Evolutionary conservation across 2,329 filamentous ascomycete species (phyloP).

Genomic region (Cladosporium sphaerospermum): DNA sequence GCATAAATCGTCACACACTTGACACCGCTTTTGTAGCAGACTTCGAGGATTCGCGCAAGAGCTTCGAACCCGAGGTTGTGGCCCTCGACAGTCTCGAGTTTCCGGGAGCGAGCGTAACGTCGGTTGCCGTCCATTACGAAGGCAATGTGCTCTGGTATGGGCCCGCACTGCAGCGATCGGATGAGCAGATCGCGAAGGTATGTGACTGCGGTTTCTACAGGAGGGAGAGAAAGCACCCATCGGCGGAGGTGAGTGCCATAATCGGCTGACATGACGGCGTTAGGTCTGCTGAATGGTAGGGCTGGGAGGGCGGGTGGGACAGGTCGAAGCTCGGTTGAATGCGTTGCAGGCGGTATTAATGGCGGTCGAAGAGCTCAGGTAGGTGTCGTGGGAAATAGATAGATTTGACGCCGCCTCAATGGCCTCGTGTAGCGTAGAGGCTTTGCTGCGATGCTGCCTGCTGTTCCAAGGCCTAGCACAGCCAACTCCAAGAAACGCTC

Average conservation of each 20-base stretch:
- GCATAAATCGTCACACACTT: constrained; percentile 97
- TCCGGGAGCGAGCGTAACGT: constrained; percentile 80
- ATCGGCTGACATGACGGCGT: constrained; percentile 2
- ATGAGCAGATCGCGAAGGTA: constrained; percentile 79
- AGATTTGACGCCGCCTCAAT: no score
- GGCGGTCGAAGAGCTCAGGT: no score
- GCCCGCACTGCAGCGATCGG: constrained; percentile 80
- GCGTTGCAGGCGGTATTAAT: no score
- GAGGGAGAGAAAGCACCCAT: constrained; percentile 83
- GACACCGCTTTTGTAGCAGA: constrained; percentile 96
- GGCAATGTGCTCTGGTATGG: constrained; percentile 91
- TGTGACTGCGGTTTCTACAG: constrained; percentile 80
- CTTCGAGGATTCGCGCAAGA: constrained; percentile 86
- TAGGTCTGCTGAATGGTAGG: background rate
- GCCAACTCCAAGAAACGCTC: constrained; percentile 1
- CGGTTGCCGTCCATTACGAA: constrained; percentile 99
- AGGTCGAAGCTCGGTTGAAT: background rate
- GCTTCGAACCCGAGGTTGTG: constrained; percentile 96
- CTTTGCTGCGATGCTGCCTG: no score
- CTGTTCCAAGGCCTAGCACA: no score
- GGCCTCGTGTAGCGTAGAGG: no score
- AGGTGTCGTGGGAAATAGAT: no score
- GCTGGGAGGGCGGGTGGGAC: background rate
- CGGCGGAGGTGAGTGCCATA: constrained; percentile 50
- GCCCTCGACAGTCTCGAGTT: constrained; percentile 94